Evolutionary conservation across 257 asterid genomes (phyloP).

Genomic region (Primulina tabacum): DNA sequence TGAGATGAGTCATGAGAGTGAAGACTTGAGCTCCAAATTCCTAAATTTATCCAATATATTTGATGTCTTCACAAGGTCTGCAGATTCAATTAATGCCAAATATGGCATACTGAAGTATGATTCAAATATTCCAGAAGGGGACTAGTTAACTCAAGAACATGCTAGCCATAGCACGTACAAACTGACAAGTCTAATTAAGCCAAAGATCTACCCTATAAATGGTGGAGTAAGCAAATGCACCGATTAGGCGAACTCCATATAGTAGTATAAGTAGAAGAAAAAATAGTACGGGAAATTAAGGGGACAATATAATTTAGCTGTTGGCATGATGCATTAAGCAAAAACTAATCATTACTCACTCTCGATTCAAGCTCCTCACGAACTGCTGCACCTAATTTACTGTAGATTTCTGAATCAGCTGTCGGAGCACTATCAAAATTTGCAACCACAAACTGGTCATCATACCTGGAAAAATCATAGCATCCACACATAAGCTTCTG

Average conservation of each 20-base stretch:
- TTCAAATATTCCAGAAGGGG: neutral
- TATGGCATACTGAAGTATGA: neutral
- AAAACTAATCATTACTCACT: slow-evolving; percentile 40
- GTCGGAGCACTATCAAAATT: slow-evolving; percentile 89
- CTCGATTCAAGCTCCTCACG: slow-evolving; percentile 73
- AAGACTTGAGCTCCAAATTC: no score
- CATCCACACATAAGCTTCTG: slow-evolving; percentile 8
- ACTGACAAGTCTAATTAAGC: neutral
- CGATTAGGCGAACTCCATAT: neutral
- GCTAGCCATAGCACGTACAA: neutral
- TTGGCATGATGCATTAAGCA: slow-evolving; percentile 1
- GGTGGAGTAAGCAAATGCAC: neutral
- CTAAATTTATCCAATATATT: no score
- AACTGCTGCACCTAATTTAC: slow-evolving; percentile 56
- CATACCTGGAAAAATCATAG: slow-evolving; percentile 47
- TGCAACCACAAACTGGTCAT: slow-evolving; percentile 75
- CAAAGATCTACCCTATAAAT: neutral
- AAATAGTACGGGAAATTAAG: neutral
- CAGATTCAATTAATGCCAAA: neutral
- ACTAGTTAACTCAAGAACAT: neutral
- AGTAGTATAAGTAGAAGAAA: neutral
- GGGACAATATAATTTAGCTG: slow-evolving; percentile 4
- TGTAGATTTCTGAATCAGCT: slow-evolving; percentile 68
- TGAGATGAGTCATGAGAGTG: no score
- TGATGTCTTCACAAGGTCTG: neutral